These are phyloP conservation scores for Entomortierella lignicola DNA, from an alignment of 192 early-diverging fungal genomes.

Conservation along the genomic window DNA sequence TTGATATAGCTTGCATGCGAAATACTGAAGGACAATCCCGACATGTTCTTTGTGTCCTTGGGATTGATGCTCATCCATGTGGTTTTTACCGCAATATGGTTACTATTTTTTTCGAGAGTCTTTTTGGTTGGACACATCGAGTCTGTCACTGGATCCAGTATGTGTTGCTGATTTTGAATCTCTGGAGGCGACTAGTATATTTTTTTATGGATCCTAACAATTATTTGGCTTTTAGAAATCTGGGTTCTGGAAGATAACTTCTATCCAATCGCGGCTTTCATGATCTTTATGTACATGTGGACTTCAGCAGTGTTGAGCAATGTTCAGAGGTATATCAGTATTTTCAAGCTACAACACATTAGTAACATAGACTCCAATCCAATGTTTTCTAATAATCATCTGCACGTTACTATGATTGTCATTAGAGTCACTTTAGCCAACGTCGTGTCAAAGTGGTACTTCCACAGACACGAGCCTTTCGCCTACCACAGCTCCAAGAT, in stretches of 20 bases:
- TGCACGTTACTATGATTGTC: background rate
- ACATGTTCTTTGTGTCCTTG: constrained; percentile 73
- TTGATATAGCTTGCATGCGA: constrained; percentile 73
- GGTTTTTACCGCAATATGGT: constrained; percentile 72
- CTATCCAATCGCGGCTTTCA: constrained; percentile 63
- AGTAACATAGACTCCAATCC: background rate
- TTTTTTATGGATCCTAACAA: too few species aligned
- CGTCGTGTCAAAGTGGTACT: constrained; percentile 86
- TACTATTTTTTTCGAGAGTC: constrained; percentile 72
- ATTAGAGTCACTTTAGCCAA: constrained; percentile 70
- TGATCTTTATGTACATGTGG: constrained; percentile 82
- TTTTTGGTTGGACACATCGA: constrained; percentile 68
- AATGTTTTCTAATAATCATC: constrained; percentile 4
- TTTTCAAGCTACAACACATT: background rate
- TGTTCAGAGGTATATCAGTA: constrained; percentile 65
- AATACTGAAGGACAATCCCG: constrained; percentile 76
- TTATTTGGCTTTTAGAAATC: constrained; percentile 22
- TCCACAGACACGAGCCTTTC: constrained; percentile 63
- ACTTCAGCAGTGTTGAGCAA: constrained; percentile 75
- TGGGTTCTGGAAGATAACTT: constrained; percentile 67
- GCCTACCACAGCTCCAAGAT: constrained; percentile 51
- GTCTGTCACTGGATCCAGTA: constrained; percentile 4
- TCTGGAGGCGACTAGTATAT: too few species aligned
- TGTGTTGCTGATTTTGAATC: background rate
- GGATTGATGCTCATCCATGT: constrained; percentile 66